These are phyloP conservation scores for Colletotrichum orbiculare DNA, from an alignment of 2,329 filamentous ascomycete species.

Conservation along the genomic window DNA sequence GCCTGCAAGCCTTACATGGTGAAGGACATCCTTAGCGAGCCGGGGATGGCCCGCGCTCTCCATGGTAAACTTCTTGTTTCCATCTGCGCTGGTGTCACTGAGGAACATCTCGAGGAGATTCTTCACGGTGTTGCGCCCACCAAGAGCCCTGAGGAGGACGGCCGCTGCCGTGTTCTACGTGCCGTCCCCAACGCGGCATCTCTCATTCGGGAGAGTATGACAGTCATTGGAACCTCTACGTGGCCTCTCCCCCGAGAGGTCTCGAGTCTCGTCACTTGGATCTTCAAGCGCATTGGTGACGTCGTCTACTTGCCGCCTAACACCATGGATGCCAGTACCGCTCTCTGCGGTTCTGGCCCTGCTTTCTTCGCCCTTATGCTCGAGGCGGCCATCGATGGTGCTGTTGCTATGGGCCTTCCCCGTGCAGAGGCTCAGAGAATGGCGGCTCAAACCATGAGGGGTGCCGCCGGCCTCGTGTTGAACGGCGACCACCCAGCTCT, in stretches of 20 bases:
- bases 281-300: conserved; percentile 79
- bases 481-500: conserved; percentile 80
- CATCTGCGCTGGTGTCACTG: conserved; percentile 82
- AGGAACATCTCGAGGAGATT: conserved; percentile 72
- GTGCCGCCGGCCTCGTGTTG: conserved; percentile 75
- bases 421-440: conserved; percentile 78
- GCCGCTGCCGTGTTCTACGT: conserved; percentile 74
- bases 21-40: conserved; percentile 71
- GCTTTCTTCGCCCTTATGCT: conserved; percentile 82
- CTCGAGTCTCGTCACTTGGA: conserved; percentile 74
- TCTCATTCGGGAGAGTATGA: conserved; percentile 84
- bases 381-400: conserved; percentile 81
- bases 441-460: conserved; percentile 83
- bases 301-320: conserved; percentile 74
- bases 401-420: conserved; percentile 81
- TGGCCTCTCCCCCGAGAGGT: conserved; percentile 67
- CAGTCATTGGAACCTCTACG: conserved; percentile 74
- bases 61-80: conserved; percentile 84
- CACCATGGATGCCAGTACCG: conserved; percentile 79
- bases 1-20: conserved; percentile 85
- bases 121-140: conserved; percentile 67
- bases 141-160: conserved; percentile 57
- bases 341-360: conserved; percentile 79
- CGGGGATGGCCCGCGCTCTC: conserved; percentile 78
- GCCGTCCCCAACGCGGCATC: conserved; percentile 89